phyloP scores from a whole-genome alignment of 352 stramenopile genomes.

The Globisporangium emineosum region DNA sequence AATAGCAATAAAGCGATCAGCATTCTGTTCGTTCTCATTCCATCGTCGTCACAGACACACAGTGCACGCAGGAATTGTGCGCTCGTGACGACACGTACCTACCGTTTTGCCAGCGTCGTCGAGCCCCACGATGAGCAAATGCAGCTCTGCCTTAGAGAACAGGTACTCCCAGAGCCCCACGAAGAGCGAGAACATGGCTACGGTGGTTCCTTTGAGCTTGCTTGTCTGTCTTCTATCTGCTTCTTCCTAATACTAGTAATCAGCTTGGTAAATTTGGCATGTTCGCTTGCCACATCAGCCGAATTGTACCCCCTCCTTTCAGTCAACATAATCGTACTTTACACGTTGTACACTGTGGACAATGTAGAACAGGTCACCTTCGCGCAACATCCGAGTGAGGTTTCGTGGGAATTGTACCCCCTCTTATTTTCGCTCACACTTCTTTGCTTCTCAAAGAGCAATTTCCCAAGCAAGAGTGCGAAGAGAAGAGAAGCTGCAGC shows the following conservation, averaged over 20 bases:
- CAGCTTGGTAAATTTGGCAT: background rate
- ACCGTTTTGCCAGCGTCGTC: conserved; percentile 92
- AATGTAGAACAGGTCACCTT: background rate
- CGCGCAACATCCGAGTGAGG: conserved; percentile 1
- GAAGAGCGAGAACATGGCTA: conserved; percentile 84
- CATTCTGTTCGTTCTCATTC: background rate
- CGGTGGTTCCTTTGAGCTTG: background rate
- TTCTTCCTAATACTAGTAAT: background rate
- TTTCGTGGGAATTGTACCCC: background rate
- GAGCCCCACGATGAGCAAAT: conserved; percentile 90
- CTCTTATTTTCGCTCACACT: background rate
- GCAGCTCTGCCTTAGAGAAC: conserved; percentile 86
- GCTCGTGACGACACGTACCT: conserved; percentile 34
- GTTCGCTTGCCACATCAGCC: background rate
- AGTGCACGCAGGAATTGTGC: background rate
- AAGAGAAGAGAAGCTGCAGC: background rate
- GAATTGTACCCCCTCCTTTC: background rate
- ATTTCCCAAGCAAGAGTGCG: conserved; percentile 11
- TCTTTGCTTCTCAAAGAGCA: conserved; percentile 3
- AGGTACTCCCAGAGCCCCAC: conserved; percentile 79
- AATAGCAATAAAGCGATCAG: background rate
- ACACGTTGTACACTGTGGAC: background rate
- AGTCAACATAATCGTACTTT: background rate
- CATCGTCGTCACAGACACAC: background rate
- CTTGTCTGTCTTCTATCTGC: background rate